Evolutionary conservation across 352 stramenopile species (phyloP), one percentile per base, ranked within the genome.

Genomic region (Pilasporangium apinafurcum): DNA sequence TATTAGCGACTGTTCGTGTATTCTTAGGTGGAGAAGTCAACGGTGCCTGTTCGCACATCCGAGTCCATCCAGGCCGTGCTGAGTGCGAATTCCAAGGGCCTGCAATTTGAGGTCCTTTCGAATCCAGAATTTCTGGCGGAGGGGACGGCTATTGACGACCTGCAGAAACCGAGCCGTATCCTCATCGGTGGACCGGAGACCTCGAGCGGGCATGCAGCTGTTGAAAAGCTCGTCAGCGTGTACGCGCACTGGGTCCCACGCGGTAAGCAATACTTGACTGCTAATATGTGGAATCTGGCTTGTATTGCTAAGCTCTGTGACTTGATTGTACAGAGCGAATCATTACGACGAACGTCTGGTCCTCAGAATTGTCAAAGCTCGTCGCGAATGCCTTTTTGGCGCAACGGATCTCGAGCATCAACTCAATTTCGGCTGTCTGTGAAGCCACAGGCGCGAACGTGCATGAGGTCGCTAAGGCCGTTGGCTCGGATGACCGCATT

Each of bases 71-170:
- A 83, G 30, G 85, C 92, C 20, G 96, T 99, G 33, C 83, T 99
- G 27, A 74, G 77, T 16, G 91, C 84, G 52, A 98, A 98, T 65
- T 86, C 94, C 21, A 97, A 96, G 70, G 73, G 69, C 29, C 55
- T 97, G 26, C 71, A 95, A 16, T 98, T 98, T 45, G 88, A 99
- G 56, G 96, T 99, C 42, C 70, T 99, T 40, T 98, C 82, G 12
- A 99, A 99, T 65, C 97, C 97, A 5, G 97, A 99, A 79, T 99
- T 99, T 65, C 78, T 99, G 42, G 96, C 96, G 1, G 97, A 99
- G 67, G 97, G 97, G 43, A 99, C 97, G 8, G 97, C 97, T 29
- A 96, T 99, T 27, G 64, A 86, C 17, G 96, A 99, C 68, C 73
- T 99, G 29, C 81, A 96, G 49, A 62, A 71, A 22, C 97, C 97